Evolutionary conservation across 768 basidiomycete species (phyloP), one percentile per base, ranked within the genome.

Genomic region (Trametes villosa): DNA sequence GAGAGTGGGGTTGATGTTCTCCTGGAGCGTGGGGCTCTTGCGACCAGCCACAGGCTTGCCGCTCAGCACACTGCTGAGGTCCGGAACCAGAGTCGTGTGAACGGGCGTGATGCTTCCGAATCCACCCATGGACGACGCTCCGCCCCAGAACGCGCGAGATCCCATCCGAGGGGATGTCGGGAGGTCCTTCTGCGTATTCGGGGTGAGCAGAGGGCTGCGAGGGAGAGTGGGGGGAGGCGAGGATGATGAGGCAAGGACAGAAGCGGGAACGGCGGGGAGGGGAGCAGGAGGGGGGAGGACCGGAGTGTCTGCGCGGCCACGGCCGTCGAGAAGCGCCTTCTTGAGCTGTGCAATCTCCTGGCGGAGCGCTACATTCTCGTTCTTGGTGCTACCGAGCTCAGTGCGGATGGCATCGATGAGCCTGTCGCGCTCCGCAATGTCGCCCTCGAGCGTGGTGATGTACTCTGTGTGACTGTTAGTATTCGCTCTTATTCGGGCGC

Each of bases 391-490:
- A 36, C 91, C 91, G 20, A 97, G 84, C 71, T 98, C 93, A 15
- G 85, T 78, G 51, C 91, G 86, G 73, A 96, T 92, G 31, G 89
- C 89, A 63, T 92, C 90, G 64, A 99, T 89, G 62, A 98, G 84
- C 20, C 85, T 81, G 77, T 99, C 96, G 27, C 96, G 86, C 71
- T 96, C 93, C 15, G 91, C 89, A 69, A 98, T 92, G 72, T 96
- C 93, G 56, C 86, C 87, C 72, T 99, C 97, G 53, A 99, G 87
- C 0, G 93, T 94, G 9, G 89, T 83, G 62, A 98, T 97, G 73
- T 99, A 98, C 73, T 98, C 93, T 94, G 72, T 18, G 48, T 8
- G 34, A 9, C 40, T n/a, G 18, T 46, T 44, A 42, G 41, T 29
- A 44, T 9, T 12, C 24, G 30, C 59, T 36, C 18, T 22, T 20